Conservation (phyloP, 352 stramenopile genomes). For the Aphanomyces invadans region DNA sequence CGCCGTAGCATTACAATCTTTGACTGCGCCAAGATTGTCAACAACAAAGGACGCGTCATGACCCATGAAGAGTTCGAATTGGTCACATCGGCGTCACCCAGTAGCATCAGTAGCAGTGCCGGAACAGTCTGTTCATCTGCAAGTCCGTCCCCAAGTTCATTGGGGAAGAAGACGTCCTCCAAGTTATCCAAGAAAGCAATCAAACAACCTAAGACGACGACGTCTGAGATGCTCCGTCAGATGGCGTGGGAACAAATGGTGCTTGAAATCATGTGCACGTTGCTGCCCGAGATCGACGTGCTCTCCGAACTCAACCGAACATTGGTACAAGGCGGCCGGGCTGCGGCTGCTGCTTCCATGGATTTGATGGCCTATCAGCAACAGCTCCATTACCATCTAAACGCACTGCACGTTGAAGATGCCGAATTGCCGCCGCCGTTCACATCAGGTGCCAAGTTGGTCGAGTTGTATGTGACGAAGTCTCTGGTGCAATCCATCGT, state of each 20-base stretch:
- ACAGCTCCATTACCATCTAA: conserved; percentile 43
- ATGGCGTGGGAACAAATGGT: conserved; percentile 47
- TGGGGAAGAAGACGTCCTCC: conserved; percentile 33
- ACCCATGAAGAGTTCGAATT: conserved; percentile 68
- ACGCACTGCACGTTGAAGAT: conserved; percentile 69
- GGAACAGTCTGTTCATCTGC: conserved; percentile 29
- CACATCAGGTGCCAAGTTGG: conserved; percentile 26
- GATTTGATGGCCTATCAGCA: conserved; percentile 42
- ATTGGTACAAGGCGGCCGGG: background rate
- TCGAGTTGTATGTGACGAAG: conserved; percentile 40
- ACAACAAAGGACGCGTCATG: conserved; percentile 57
- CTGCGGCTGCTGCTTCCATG: conserved; percentile 19
- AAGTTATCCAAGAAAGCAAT: conserved; percentile 19
- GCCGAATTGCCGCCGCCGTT: conserved; percentile 27
- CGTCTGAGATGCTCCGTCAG: conserved; percentile 20
- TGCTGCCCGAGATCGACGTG: conserved; percentile 66
- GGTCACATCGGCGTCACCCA: conserved; percentile 38
- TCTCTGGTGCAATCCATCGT: conserved; percentile 3
- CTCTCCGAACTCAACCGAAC: conserved; percentile 59
- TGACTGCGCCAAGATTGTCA: conserved; percentile 69
- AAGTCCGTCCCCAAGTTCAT: background rate
- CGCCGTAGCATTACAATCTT: conserved; percentile 56
- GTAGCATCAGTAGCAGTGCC: conserved; percentile 47
- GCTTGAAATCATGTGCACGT: conserved; percentile 61
- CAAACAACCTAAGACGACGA: conserved; percentile 2